phyloP scores from a whole-genome alignment of 2,329 filamentous ascomycete species.

The Elsinoe australis region DNA sequence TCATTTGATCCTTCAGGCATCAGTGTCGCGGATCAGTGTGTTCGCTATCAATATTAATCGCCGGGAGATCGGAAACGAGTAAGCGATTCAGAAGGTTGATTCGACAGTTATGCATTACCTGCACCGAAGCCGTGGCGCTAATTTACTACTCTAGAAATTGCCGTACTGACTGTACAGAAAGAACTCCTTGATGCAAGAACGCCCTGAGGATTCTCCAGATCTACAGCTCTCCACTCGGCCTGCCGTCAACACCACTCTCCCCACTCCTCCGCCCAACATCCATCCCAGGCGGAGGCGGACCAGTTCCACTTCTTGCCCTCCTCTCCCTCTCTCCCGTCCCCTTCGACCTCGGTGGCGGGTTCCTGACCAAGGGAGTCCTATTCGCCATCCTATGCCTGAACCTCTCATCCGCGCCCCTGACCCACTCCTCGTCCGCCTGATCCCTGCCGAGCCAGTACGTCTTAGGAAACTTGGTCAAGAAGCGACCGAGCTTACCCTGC shows the following conservation, averaged over 20 bases:
- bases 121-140: neutral
- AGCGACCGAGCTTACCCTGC: conserved; percentile 67
- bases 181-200: neutral
- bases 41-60: too few species aligned
- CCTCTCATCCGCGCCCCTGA: conserved; percentile 53
- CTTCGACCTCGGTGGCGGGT: conserved; percentile 5
- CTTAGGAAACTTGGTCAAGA: conserved; percentile 65
- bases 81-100: too few species aligned
- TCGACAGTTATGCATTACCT: conserved; percentile 7
- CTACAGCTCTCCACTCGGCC: conserved; percentile 6
- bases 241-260: neutral
- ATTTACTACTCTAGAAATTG: neutral
- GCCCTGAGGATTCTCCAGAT: too few species aligned
- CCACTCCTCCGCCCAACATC: conserved; percentile 7
- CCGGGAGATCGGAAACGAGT: too few species aligned
- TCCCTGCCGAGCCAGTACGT: conserved; percentile 72
- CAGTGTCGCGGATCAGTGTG: too few species aligned
- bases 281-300: conserved; percentile 39
- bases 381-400: conserved; percentile 41
- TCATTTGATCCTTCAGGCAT: too few species aligned
- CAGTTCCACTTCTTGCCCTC: conserved; percentile 54
- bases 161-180: too few species aligned
- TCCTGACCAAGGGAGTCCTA: conserved; percentile 30
- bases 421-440: conserved; percentile 58
- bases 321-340: conserved; percentile 51